Evolutionary conservation across 371 early-diverging fungal species (phyloP).

Genomic region (Mucor indicus): DNA sequence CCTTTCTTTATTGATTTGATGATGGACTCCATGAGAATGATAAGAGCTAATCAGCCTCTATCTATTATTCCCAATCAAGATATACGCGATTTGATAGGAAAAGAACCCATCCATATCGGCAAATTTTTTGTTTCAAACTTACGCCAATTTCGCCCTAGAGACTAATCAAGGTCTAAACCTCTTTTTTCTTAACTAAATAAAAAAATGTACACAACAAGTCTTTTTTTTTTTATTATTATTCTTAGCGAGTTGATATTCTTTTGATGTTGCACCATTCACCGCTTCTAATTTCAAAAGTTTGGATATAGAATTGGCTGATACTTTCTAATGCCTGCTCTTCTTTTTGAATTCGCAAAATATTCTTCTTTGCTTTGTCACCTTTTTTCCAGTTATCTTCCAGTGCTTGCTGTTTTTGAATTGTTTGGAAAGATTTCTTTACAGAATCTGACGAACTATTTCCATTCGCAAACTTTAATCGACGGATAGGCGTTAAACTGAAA

Average conservation of each 20-base stretch:
- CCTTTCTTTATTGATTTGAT: slow-evolving; percentile 10
- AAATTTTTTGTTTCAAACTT: slow-evolving; percentile 11
- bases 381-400: slow-evolving; percentile 36
- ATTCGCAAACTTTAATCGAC: slow-evolving; percentile 7
- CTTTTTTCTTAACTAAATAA: too few species aligned
- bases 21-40: neutral
- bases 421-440: slow-evolving; percentile 28
- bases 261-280: slow-evolving; percentile 49
- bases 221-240: too few species aligned
- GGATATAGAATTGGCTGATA: slow-evolving; percentile 35
- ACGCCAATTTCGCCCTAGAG: slow-evolving; percentile 4
- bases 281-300: slow-evolving; percentile 32
- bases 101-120: neutral
- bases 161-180: too few species aligned
- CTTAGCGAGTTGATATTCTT: slow-evolving; percentile 7
- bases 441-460: neutral
- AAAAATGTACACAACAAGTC: too few species aligned
- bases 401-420: slow-evolving; percentile 43
- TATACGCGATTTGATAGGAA: slow-evolving; percentile 9
- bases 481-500: slow-evolving; percentile 26
- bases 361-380: slow-evolving; percentile 34
- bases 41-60: neutral
- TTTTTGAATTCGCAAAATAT: slow-evolving; percentile 38
- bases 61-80: neutral
- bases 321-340: slow-evolving; percentile 43